These are phyloP conservation scores for Cytospora leucostoma DNA, from an alignment of 2,329 filamentous ascomycete species.

Conservation along the genomic window DNA sequence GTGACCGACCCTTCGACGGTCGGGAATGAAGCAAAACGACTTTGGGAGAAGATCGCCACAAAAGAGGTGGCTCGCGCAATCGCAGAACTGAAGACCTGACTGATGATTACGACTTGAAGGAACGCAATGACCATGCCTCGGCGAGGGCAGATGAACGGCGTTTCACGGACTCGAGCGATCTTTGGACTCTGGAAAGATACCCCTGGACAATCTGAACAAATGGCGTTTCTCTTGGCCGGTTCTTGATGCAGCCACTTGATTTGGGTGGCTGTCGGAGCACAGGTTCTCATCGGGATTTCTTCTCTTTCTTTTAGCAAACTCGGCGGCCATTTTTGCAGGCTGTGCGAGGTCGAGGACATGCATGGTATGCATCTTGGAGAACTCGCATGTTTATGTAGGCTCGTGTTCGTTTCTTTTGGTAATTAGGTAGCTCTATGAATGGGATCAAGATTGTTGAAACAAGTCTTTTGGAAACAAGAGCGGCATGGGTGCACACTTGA, in stretches of 20 bases:
- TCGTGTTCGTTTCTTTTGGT: conserved; percentile 10
- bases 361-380: conserved; percentile 13
- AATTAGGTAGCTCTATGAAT: conserved; percentile 22
- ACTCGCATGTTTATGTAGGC: conserved; percentile 19
- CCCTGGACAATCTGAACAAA: conserved; percentile 26
- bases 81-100: conserved; percentile 53
- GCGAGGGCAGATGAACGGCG: conserved; percentile 25
- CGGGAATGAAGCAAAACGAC: conserved; percentile 64
- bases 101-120: conserved; percentile 39
- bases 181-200: conserved; percentile 33
- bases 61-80: conserved; percentile 80
- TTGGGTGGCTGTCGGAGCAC: conserved; percentile 19
- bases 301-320: conserved; percentile 17
- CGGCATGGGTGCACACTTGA: conserved; percentile 6
- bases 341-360: conserved; percentile 10
- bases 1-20: conserved; percentile 58
- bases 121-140: conserved; percentile 25
- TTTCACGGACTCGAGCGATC: conserved; percentile 29
- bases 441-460: conserved; percentile 16
- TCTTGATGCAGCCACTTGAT: conserved; percentile 16
- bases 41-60: conserved; percentile 75
- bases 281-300: conserved; percentile 9
- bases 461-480: background rate
- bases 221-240: conserved; percentile 23
- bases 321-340: conserved; percentile 3